phyloP scores from a whole-genome alignment of 495 filamentous ascomycete species.

The Jackrogersella multiformis region DNA sequence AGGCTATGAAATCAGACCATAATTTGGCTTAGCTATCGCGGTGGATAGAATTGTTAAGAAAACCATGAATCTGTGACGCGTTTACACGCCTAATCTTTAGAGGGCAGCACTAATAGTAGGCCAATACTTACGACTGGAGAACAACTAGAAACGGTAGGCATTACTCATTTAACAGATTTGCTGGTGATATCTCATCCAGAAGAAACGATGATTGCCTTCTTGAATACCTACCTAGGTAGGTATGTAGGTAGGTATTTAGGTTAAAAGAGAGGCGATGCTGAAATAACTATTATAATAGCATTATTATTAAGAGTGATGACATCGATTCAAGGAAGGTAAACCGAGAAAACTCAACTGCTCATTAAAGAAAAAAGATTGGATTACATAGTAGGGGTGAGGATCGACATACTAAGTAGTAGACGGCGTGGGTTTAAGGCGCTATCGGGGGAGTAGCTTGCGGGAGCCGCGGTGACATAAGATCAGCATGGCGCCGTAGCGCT shows the following conservation, averaged over 20 bases:
- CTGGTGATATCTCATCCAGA: no score
- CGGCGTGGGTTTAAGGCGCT: slow-evolving; percentile 34
- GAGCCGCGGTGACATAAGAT: slow-evolving; percentile 44
- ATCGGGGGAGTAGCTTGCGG: slow-evolving; percentile 42
- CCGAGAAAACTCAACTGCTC: slow-evolving; percentile 39
- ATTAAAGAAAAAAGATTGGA: slow-evolving; percentile 38
- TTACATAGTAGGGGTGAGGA: slow-evolving; percentile 44
- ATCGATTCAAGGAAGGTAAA: slow-evolving; percentile 38
- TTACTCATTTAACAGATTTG: no score
- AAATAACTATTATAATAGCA: slow-evolving; percentile 19
- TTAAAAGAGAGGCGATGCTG: slow-evolving; percentile 1
- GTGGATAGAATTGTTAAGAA: slow-evolving; percentile 2
- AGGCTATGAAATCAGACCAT: neutral
- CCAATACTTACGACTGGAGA: neutral
- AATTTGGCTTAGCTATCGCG: neutral
- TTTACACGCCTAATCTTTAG: slow-evolving; percentile 5
- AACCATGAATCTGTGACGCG: slow-evolving; percentile 21
- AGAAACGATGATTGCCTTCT: neutral
- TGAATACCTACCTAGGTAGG: neutral
- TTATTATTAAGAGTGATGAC: slow-evolving; percentile 33
- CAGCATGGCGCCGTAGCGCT: slow-evolving; percentile 45
- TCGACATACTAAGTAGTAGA: slow-evolving; percentile 44
- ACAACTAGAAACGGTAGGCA: neutral
- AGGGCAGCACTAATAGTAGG: neutral
- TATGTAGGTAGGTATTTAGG: slow-evolving; percentile 4